Percentiles rank a stretch among this genome's conserved stretches.
These are phyloP conservation scores for Yarrowia osloensis DNA, from an alignment of 805 yeast genomes.

Conservation along the genomic window DNA sequence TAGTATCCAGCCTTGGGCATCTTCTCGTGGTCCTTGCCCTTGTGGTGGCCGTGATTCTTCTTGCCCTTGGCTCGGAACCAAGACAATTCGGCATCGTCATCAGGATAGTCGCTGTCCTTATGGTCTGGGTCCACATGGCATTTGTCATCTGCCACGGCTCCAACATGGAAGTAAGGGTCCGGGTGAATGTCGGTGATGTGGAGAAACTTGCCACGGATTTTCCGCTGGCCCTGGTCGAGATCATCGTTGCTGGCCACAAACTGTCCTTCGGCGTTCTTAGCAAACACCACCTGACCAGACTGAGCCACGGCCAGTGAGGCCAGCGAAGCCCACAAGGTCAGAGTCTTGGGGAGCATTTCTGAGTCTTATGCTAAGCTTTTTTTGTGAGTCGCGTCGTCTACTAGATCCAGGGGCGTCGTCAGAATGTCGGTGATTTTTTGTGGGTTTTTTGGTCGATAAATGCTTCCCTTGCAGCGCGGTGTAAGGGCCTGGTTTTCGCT, in stretches of 20 bases:
- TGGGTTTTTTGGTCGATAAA: not conserved
- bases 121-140: conserved; percentile 53
- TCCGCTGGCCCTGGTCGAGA: not conserved
- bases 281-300: conserved; percentile 15
- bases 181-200: conserved; percentile 89
- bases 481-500: not conserved
- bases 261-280: conserved; percentile 21
- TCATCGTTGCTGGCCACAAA: conserved; percentile 6
- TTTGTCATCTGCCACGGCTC: conserved; percentile 49
- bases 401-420: not conserved
- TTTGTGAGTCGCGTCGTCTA: not conserved
- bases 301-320: conserved; percentile 1
- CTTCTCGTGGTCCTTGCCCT: conserved; percentile 40
- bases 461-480: not conserved
- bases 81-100: not conserved
- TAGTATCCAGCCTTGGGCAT: conserved; percentile 54
- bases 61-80: conserved; percentile 14
- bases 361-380: not conserved
- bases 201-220: conserved; percentile 72
- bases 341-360: conserved; percentile 17
- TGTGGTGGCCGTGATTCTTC: conserved; percentile 39
- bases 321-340: conserved; percentile 15
- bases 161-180: conserved; percentile 63
- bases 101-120: not conserved
- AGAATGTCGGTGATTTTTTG: not conserved